These are phyloP conservation scores for Bimuria novae-zelandiae DNA, from an alignment of 2,329 filamentous ascomycete species.

Conservation along the genomic window DNA sequence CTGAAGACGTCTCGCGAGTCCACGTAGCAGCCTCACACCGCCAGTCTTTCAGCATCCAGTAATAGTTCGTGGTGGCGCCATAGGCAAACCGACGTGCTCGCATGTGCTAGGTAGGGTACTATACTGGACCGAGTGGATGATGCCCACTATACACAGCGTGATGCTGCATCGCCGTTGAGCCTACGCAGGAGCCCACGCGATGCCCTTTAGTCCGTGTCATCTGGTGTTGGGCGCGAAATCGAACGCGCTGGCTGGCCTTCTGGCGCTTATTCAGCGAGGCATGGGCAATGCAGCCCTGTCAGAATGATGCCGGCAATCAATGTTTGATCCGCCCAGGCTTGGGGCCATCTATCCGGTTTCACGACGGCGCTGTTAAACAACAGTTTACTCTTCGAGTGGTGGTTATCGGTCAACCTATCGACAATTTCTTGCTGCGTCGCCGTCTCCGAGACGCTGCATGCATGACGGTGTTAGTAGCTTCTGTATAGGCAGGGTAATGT, in stretches of 20 bases:
- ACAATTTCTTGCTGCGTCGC: neutral
- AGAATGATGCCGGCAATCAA: neutral
- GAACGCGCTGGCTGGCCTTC: neutral
- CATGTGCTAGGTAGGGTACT: neutral
- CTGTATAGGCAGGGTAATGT: constrained; percentile 14
- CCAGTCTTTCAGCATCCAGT: constrained; percentile 13
- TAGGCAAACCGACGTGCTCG: constrained; percentile 14
- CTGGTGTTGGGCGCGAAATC: neutral
- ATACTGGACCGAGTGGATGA: neutral
- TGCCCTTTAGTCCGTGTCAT: neutral
- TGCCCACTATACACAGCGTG: neutral
- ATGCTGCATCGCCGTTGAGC: neutral
- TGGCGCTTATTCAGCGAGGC: constrained; percentile 1
- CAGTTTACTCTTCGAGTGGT: neutral
- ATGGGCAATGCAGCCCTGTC: neutral
- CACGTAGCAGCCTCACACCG: constrained; percentile 20
- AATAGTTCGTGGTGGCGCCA: constrained; percentile 8
- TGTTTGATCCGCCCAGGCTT: neutral
- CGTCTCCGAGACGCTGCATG: constrained; percentile 12
- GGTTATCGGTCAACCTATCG: neutral
- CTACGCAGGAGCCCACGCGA: neutral
- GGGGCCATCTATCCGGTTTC: neutral
- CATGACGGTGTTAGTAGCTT: neutral
- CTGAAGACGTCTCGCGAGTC: constrained; percentile 2
- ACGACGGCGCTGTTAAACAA: neutral